These are phyloP conservation scores for Helminthosporium solani DNA, from an alignment of 2,329 filamentous ascomycete species.

Conservation along the genomic window DNA sequence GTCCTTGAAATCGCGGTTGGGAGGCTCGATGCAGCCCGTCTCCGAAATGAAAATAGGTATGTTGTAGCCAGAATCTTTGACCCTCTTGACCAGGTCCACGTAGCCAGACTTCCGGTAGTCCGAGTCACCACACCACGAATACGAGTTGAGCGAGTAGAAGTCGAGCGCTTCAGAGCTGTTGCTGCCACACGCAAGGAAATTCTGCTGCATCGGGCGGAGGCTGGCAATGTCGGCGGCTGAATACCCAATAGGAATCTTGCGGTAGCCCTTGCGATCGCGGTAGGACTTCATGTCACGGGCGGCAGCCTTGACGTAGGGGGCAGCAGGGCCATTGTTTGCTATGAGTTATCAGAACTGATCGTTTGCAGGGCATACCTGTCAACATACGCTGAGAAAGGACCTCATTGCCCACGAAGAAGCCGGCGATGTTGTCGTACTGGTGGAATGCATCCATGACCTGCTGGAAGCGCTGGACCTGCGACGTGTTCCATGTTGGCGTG, in stretches of 20 bases:
- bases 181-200: slow-evolving; percentile 76
- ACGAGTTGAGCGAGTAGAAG: slow-evolving; percentile 84
- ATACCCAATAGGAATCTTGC: slow-evolving; percentile 81
- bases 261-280: slow-evolving; percentile 71
- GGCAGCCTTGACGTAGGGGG: slow-evolving; percentile 81
- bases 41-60: slow-evolving; percentile 72
- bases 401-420: slow-evolving; percentile 88
- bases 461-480: slow-evolving; percentile 67
- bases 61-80: slow-evolving; percentile 66
- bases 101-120: slow-evolving; percentile 68
- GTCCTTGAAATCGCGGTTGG: slow-evolving; percentile 66
- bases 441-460: slow-evolving; percentile 77
- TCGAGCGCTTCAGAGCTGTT: slow-evolving; percentile 69
- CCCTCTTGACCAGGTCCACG: slow-evolving; percentile 63
- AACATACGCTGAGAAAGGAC: slow-evolving; percentile 61
- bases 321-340: slow-evolving; percentile 57
- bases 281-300: slow-evolving; percentile 81
- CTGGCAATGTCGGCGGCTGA: slow-evolving; percentile 81
- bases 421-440: slow-evolving; percentile 75
- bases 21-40: slow-evolving; percentile 73
- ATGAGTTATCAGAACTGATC: neutral
- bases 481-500: slow-evolving; percentile 69
- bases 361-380: slow-evolving; percentile 4
- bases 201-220: slow-evolving; percentile 63
- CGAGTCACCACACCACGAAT: slow-evolving; percentile 58